Percentiles rank a stretch among this genome's conserved stretches.
phyloP scores from a whole-genome alignment of 768 basidiomycete genomes.

The Gloeopeniophorella convolvens region DNA sequence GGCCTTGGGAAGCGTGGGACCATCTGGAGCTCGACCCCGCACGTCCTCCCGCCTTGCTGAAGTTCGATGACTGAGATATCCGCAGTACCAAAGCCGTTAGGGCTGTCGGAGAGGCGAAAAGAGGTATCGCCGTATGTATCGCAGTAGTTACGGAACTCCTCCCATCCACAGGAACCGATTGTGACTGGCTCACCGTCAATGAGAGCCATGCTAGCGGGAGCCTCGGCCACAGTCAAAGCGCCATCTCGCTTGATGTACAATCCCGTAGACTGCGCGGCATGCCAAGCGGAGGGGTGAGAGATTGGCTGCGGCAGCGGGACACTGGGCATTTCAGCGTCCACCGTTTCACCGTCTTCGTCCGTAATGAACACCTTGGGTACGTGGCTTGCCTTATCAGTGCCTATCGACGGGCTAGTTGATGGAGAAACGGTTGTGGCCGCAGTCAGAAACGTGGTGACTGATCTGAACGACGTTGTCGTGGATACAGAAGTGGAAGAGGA shows the following conservation, averaged over 20 bases:
- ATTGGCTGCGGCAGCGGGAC: background rate
- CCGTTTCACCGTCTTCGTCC: slow-evolving; percentile 2
- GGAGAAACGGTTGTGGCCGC: slow-evolving; percentile 15
- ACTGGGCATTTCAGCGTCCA: background rate
- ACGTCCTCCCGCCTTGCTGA: background rate
- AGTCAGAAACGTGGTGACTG: slow-evolving; percentile 8
- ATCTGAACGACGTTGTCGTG: slow-evolving; percentile 10
- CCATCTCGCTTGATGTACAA: slow-evolving; percentile 5
- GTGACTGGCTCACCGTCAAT: slow-evolving; percentile 1
- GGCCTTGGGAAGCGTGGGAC: background rate
- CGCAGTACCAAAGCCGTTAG: background rate
- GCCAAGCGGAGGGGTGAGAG: background rate
- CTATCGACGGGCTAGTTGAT: background rate
- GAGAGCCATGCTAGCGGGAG: background rate
- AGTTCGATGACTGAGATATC: slow-evolving; percentile 10
- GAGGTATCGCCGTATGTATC: background rate
- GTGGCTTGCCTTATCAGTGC: background rate
- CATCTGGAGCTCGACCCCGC: slow-evolving; percentile 9
- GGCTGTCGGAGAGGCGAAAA: slow-evolving; percentile 2
- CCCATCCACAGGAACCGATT: slow-evolving; percentile 6
- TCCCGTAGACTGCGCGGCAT: background rate
- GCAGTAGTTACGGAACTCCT: slow-evolving; percentile 2
- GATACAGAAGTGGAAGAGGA: slow-evolving; percentile 6
- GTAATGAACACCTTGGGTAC: slow-evolving; percentile 8
- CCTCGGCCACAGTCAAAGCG: background rate